Evolutionary conservation across 202 grass and related monocot species (phyloP), one percentile per base, ranked within the genome.

Genomic region (Panicum hallii): DNA sequence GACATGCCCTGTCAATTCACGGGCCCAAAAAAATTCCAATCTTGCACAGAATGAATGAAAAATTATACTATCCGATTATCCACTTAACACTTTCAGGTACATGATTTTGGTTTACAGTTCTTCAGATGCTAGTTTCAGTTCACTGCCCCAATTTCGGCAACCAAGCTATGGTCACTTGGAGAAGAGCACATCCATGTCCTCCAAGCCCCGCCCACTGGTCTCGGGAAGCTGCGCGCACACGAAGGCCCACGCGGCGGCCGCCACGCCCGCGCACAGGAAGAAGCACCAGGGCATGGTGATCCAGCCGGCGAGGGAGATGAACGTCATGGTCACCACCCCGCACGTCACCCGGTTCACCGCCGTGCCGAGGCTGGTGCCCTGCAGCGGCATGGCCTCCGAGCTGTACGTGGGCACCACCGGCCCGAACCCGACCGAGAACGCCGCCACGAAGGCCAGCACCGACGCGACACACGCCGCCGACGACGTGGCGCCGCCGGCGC

Each of bases 121-220:
- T 26, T 26, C 26, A 26, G 26, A 26, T 26, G 26, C 26, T 26
- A 26, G 26, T 26, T 26, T 32, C 36, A 38, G 36, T 13, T 48
- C 46, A 48, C 11, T 47, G 46, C 12, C 11, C 47, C 47, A 14
- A 48, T 48, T 14, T 48, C 0, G 2, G 12, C 47, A 49, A 49
- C 12, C 47, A 49, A 17, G 4, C 32, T 32, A 32, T 32, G 32
- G 17, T 53, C 47, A 49, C 13, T 49, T 49, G 47, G 47, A 1
- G 48, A 95, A 92, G 23, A 92, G 86, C 32, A 44, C 88, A 9
- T 90, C 85, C 82, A 92, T 94, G 58, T 88, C 92, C 82, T 94
- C 92, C 77, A 94, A 78, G 30, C 78, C 92, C 67, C 87, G 65
- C 13, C 89, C 92, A 20, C 83, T 89, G 4, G 92, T 94, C 89